Conservation (phyloP, 257 asterid species). For the Solanum neorickii region DNA sequence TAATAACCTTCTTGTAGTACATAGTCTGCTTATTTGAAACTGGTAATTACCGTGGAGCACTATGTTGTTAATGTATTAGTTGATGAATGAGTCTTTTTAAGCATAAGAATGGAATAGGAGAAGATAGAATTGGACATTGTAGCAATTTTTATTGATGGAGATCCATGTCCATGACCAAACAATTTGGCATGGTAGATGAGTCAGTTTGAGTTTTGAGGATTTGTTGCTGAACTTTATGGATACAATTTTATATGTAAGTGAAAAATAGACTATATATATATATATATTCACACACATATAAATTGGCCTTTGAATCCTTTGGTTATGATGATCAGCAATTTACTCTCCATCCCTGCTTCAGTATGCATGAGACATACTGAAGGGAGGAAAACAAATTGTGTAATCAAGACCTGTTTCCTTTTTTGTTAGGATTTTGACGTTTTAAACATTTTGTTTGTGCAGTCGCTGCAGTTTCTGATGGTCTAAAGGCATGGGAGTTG, state of each 20-base stretch:
- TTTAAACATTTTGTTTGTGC: constrained; percentile 11
- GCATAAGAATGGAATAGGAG: neutral
- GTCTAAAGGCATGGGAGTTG: constrained; percentile 93
- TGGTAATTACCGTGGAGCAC: neutral
- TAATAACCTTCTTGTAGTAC: neutral
- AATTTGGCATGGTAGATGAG: neutral
- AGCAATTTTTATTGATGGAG: neutral
- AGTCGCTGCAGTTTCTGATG: constrained; percentile 91
- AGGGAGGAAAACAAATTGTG: neutral
- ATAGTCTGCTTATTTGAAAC: neutral
- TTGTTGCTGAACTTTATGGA: neutral
- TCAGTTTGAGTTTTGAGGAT: neutral
- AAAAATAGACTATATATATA: neutral
- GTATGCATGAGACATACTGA: neutral
- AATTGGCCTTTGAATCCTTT: neutral
- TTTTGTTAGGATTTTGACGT: neutral
- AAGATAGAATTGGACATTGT: neutral
- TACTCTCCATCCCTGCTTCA: neutral
- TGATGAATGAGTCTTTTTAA: neutral
- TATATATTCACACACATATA: no score
- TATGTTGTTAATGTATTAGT: neutral
- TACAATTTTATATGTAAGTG: neutral
- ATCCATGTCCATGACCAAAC: neutral
- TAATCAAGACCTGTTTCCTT: neutral
- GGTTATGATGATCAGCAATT: neutral